These are phyloP conservation scores for Tritrichomonas musculus DNA, from an alignment of 208 protist species.

Conservation along the genomic window DNA sequence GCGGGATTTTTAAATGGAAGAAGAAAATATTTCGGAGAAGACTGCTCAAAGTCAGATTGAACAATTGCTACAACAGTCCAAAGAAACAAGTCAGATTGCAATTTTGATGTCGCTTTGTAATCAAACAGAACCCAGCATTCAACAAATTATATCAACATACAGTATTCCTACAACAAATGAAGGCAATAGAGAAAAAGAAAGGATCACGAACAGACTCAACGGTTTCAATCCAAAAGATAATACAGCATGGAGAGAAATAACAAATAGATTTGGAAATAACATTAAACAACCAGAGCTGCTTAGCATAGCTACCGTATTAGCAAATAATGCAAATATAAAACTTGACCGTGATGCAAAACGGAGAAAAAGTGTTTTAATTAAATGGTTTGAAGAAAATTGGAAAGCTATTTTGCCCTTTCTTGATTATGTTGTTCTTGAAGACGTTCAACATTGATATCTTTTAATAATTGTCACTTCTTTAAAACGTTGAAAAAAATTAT, in stretches of 20 bases:
- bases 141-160: too few relatives aligned
- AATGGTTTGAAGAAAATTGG: background rate
- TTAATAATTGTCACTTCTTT: too few relatives aligned
- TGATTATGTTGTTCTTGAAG: background rate
- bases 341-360: constrained; percentile 1
- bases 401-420: background rate
- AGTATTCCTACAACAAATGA: too few relatives aligned
- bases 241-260: background rate
- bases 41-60: too few relatives aligned
- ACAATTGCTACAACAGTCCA: too few relatives aligned
- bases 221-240: background rate
- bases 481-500: too few relatives aligned
- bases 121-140: too few relatives aligned
- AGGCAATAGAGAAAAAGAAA: background rate
- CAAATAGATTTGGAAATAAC: background rate
- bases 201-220: background rate
- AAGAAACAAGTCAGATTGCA: too few relatives aligned
- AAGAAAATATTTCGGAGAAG: too few relatives aligned
- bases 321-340: background rate
- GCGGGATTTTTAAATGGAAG: too few relatives aligned
- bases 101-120: too few relatives aligned
- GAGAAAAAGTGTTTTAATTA: background rate
- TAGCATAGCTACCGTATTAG: background rate
- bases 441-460: too few relatives aligned
- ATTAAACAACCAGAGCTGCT: background rate